Evolutionary conservation across 495 filamentous ascomycete genomes (phyloP).

Genomic region (Elaphomyces granulatus): DNA sequence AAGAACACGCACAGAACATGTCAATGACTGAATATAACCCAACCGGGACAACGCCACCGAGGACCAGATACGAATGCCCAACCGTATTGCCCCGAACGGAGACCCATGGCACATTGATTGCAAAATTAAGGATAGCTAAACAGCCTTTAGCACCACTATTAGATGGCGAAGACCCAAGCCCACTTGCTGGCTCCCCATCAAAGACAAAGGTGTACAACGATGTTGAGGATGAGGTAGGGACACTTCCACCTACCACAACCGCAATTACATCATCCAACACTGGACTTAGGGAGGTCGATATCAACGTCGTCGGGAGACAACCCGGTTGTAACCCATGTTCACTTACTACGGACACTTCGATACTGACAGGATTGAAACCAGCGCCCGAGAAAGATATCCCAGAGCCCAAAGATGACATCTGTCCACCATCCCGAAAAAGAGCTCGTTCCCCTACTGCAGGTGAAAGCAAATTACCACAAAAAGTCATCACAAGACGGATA

Average conservation of each 20-base stretch:
- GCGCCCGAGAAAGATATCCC: background rate
- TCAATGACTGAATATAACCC: conserved; percentile 61
- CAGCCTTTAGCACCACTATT: conserved; percentile 26
- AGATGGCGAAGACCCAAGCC: conserved; percentile 17
- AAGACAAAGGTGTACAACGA: conserved; percentile 34
- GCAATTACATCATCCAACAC: conserved; percentile 27
- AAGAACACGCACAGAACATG: conserved; percentile 44
- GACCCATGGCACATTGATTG: conserved; percentile 50
- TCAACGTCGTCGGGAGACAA: conserved; percentile 32
- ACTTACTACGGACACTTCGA: conserved; percentile 3
- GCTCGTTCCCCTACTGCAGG: conserved; percentile 29
- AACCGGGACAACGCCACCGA: conserved; percentile 77
- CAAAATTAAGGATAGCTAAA: conserved; percentile 35
- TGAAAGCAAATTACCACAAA: conserved; percentile 30
- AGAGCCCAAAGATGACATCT: conserved; percentile 23
- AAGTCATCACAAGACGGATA: conserved; percentile 31
- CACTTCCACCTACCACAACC: conserved; percentile 21
- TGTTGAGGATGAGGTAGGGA: conserved; percentile 28
- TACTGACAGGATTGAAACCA: conserved; percentile 5
- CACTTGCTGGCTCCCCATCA: conserved; percentile 15
- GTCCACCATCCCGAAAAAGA: conserved; percentile 39
- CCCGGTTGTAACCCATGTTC: conserved; percentile 12
- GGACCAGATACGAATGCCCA: conserved; percentile 60
- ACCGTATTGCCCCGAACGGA: conserved; percentile 63
- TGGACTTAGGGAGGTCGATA: conserved; percentile 41